phyloP scores from a whole-genome alignment of 768 basidiomycete species.

The Cubamyces lactineus region DNA sequence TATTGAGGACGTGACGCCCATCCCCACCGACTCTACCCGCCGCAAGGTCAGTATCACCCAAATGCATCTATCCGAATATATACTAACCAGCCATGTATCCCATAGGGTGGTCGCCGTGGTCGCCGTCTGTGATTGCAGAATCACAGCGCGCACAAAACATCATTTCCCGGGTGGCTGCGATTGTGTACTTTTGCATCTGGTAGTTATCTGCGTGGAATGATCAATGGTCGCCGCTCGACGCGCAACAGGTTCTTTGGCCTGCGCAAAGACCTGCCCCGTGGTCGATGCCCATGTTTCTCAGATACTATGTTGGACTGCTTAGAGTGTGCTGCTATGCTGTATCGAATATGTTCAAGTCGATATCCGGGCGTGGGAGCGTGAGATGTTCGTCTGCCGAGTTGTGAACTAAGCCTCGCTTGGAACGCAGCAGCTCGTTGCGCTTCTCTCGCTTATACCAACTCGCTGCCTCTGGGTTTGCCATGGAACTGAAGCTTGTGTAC shows the following conservation, averaged over 20 bases:
- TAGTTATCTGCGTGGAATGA: conserved; percentile 41
- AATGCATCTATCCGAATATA: neutral
- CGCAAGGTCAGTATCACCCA: conserved; percentile 71
- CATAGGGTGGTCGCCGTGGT: conserved; percentile 97
- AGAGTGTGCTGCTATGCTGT: conserved; percentile 23
- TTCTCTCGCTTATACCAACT: neutral
- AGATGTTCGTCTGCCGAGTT: neutral
- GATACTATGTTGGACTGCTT: conserved; percentile 19
- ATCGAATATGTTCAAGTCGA: conserved; percentile 7
- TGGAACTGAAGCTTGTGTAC: conserved; percentile 60
- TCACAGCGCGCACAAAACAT: conserved; percentile 32
- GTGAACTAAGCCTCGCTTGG: neutral
- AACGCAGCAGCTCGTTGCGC: neutral
- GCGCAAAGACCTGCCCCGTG: conserved; percentile 70
- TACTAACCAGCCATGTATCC: conserved; percentile 8
- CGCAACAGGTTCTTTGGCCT: conserved; percentile 66
- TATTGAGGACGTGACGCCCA: conserved; percentile 97
- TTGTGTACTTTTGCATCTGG: conserved; percentile 37
- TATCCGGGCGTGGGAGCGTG: neutral
- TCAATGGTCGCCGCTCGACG: conserved; percentile 82
- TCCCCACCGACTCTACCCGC: conserved; percentile 96
- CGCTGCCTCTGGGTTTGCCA: conserved; percentile 18
- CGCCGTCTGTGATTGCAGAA: conserved; percentile 74
- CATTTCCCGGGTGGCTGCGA: conserved; percentile 24
- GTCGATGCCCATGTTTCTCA: conserved; percentile 46